Conservation (phyloP, 176 grass and related monocot genomes). For the Poa annua region DNA sequence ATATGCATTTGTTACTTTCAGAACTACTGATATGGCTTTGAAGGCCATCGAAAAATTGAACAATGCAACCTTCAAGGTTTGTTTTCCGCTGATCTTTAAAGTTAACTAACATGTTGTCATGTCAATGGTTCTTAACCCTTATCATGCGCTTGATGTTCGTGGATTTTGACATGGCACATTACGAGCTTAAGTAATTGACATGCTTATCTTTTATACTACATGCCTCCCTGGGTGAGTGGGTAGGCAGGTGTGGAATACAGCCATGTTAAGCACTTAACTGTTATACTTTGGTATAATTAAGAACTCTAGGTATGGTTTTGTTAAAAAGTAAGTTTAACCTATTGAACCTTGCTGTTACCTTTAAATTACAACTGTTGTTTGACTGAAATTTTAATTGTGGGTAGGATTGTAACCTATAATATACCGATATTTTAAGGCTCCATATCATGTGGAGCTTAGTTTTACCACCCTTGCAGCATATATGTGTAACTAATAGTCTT, state of each 20-base stretch:
- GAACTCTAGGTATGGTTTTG: background rate
- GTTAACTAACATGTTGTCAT: conserved; percentile 19
- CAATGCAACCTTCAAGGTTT: conserved; percentile 77
- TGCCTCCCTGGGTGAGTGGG: background rate
- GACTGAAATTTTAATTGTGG: conserved; percentile 20
- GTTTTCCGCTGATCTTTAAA: background rate
- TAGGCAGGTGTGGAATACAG: conserved; percentile 3
- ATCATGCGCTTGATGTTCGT: background rate
- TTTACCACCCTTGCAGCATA: background rate
- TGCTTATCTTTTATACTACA: background rate
- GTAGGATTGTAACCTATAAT: conserved; percentile 3
- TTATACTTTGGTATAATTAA: background rate
- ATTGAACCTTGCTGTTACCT: background rate
- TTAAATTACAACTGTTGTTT: background rate
- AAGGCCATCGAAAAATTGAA: conserved; percentile 75
- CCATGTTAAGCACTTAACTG: background rate
- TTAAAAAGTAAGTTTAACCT: conserved; percentile 18
- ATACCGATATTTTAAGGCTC: background rate
- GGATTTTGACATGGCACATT: background rate
- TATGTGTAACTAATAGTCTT: background rate
- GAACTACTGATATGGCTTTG: conserved; percentile 64
- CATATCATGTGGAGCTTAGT: conserved; percentile 29
- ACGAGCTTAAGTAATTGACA: background rate
- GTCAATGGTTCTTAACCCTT: background rate
- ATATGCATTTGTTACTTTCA: conserved; percentile 89